Evolutionary conservation across 2,329 filamentous ascomycete genomes (phyloP).

Genomic region (Cladosporium halotolerans): DNA sequence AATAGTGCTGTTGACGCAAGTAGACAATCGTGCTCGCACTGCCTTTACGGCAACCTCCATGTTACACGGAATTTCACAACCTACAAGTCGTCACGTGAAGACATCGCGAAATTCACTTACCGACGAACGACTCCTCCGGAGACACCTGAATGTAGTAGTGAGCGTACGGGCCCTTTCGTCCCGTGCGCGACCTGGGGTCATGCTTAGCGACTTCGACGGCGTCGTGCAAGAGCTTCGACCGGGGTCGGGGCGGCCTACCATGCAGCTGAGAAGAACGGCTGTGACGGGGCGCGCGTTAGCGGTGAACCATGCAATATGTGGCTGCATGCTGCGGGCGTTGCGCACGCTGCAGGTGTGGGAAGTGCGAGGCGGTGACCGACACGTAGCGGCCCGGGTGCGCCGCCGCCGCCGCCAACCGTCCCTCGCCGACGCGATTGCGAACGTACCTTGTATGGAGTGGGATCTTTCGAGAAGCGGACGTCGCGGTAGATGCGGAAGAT

Average conservation of each 20-base stretch:
- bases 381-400: conserved; percentile 8
- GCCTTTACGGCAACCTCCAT: too few species aligned
- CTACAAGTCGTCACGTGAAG: background rate
- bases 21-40: too few species aligned
- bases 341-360: conserved; percentile 9
- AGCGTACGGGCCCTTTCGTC: conserved; percentile 79
- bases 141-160: conserved; percentile 83
- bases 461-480: conserved; percentile 75
- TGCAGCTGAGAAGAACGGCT: conserved; percentile 77
- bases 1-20: too few species aligned
- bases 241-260: conserved; percentile 48
- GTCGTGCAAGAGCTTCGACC: conserved; percentile 1
- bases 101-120: conserved; percentile 40
- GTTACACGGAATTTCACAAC: too few species aligned
- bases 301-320: conserved; percentile 8
- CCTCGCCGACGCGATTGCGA: background rate
- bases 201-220: conserved; percentile 9
- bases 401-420: background rate
- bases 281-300: conserved; percentile 16
- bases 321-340: background rate
- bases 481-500: conserved; percentile 84
- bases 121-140: conserved; percentile 65
- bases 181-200: conserved; percentile 60
- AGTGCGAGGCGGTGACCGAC: conserved; percentile 7
- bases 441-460: conserved; percentile 72